Evolutionary conservation across 2,329 filamentous ascomycete species (phyloP), one percentile per base, ranked within the genome.

Genomic region (Cladophialophora yegresii): DNA sequence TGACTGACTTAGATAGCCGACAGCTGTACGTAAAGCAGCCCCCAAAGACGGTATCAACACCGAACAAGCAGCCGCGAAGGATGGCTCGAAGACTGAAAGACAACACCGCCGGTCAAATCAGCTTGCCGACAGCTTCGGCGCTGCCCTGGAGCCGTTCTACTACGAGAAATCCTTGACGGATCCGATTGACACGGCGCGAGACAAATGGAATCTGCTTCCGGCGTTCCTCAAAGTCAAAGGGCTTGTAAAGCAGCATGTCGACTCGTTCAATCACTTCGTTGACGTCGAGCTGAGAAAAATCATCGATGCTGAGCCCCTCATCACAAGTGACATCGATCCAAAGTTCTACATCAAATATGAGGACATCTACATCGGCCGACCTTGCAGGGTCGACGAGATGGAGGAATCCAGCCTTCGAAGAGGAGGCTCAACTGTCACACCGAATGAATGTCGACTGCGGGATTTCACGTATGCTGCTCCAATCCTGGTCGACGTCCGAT

Each of bases 191-290:
- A 89, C 87, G 1, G 87, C 86, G 30, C 80, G 79, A 73, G 95
- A 99, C 81, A 99, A 99, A 83, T 97, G 93, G 86, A 96, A 98
- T 76, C 83, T 99, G 49, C 80, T 99, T 30, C 96, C 95, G 0
- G 95, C 95, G n/a, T 99, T 99, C 77, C 81, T 99, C 64, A 97
- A 97, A 78, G 93, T 97, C 73, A 99, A 99, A 79, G 93, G 93
- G 63, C 82, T 97, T 63, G 93, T 97, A 59, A 97, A 97, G 78
- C 93, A 98, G 82, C 93, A 97, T 77, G 93, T 96, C 74, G 96
- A 99, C 80, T 98, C 95, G 26, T 99, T 96, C 83, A 97, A 99
- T 79, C 96, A 95, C 79, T 98, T 99, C 72, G 90, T 97, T 70
- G 92, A 99, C 72, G 90, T 96, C 62, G 93, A 98, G 75, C 88